Evolutionary conservation across 176 grass and related monocot species (phyloP), one percentile per base, ranked within the genome.

Genomic region (Oryza glaberrima): DNA sequence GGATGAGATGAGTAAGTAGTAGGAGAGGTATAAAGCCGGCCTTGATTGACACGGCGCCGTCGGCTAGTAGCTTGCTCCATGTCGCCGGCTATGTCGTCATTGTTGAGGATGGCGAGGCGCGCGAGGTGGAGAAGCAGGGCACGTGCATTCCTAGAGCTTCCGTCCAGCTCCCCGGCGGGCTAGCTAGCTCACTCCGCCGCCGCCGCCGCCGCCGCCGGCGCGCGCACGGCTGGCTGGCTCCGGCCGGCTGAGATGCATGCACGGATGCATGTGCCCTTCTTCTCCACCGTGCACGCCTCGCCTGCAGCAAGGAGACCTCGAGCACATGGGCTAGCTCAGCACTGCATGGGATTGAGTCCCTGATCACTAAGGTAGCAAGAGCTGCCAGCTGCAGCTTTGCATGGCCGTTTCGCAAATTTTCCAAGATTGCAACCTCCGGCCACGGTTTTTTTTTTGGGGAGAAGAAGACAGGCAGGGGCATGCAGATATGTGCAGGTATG

Each of bases 41-140:
- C 81, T 8, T 17, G 77, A 47, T 58, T 32, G 35, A 47, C 68
- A 30, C 60, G 16, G 51, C 49, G 15, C 41, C 16, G 71, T 64
- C 14, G 70, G 70, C 12, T 36, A 26, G 15, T 36, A 4, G 35
- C 38, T 36, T 11, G 47, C 48, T 11, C 49, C 6, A 58, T n/a
- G 54, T 58, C 11, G 28, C 11, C n/a, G 61, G 43, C 60, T 19
- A n/a, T 35, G 32, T 5, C 49, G 38, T 4, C 36, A 38, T 38
- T 1, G 38, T 3, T 23, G 65, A 51, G 23, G 78, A 76, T 80
- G 89, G 89, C 81, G 81, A 87, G 85, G 89, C 47, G 76, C 65
- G 89, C 81, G 70, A 76, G 89, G 81, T 91, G 89, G 89, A 91
- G 89, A 91, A 91, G 89, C 89, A 91, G 89, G 89, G 85, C 76